phyloP scores from a whole-genome alignment of 2,329 filamentous ascomycete species.

The Cladophialophora carrionii region DNA sequence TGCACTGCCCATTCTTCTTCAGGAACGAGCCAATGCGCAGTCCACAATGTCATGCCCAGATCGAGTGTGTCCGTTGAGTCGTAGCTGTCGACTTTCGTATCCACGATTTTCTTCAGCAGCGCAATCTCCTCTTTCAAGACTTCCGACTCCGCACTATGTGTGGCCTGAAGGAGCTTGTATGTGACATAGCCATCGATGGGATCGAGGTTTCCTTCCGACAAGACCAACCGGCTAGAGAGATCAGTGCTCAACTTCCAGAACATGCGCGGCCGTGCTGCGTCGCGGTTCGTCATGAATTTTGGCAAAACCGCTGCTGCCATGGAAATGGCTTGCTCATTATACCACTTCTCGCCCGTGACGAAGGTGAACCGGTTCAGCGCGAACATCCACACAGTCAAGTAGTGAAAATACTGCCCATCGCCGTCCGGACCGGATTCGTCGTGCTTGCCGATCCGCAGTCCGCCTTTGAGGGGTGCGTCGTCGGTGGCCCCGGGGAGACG shows the following conservation, averaged over 20 bases:
- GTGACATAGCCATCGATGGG: conserved; percentile 59
- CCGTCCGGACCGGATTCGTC: conserved; percentile 55
- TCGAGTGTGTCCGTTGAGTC: conserved; percentile 59
- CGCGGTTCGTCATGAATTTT: conserved; percentile 53
- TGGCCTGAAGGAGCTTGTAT: conserved; percentile 53
- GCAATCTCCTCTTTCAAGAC: conserved; percentile 55
- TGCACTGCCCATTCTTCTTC: conserved; percentile 54
- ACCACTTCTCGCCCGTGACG: conserved; percentile 52
- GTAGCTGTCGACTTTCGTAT: conserved; percentile 49
- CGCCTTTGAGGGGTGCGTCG: conserved; percentile 56
- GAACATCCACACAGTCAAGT: conserved; percentile 66
- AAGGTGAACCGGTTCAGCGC: conserved; percentile 59
- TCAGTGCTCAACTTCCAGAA: conserved; percentile 62
- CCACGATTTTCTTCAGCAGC: conserved; percentile 57
- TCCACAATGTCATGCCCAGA: conserved; percentile 64
- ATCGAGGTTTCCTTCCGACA: conserved; percentile 60
- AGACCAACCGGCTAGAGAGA: conserved; percentile 53
- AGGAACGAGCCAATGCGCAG: conserved; percentile 55
- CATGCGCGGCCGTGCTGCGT: conserved; percentile 48
- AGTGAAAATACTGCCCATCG: conserved; percentile 66
- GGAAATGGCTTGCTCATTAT: conserved; percentile 57
- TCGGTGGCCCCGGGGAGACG: conserved; percentile 59
- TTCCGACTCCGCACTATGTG: conserved; percentile 40
- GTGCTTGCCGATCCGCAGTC: conserved; percentile 62
- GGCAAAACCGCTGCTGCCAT: conserved; percentile 59